Base-by-base conservation (phyloP, 306 rosid genomes). In the Lathyrus aphaca region DNA sequence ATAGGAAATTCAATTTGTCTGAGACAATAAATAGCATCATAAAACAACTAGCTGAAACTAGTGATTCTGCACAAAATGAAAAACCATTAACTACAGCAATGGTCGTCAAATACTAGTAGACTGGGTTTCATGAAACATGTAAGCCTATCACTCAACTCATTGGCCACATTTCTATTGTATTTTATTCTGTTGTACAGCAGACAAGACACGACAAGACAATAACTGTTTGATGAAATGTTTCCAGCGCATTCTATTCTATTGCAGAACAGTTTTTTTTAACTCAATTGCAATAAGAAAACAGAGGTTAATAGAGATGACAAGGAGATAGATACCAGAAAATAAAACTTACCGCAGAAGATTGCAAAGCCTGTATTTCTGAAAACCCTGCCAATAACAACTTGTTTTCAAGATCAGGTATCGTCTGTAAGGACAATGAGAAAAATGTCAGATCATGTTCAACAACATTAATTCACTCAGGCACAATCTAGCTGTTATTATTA, bases 361-460 rank as follows among this genome's bases (percentile, higher is more conserved):
- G 85, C 53, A 86, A 68, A 76, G 79, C 67, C 55, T 86, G 84
- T 21, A 82, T 82, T 69, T 93, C 96, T 27, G 82, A 73, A 81
- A 90, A 93, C 54, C 97, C 98, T 5, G 86, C 84, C 83, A 93
- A 68, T 13, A 93, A 80, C 76, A 93, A 77, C 79, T 82, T 84
- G 85, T 72, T 81, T 83, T 79, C 81, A 57, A 91, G 63, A 73
- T 73, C 83, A 25, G 87, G 66, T 61, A 86, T 58, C 30, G 68
- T 3, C 98, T 93, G 83, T 77, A 84, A 70, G 56, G 40, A 56
- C 48, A 30, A 55, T 3, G 65, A 32, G 43, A 7, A n/a, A 6
- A 55, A 71, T 37, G 45, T 83, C 10, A 85, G 77, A 68, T 46
- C 74, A 42, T 71, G 63, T 8, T 37, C 25, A 15, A 72, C 57